Evolutionary conservation across 768 basidiomycete genomes (phyloP).

Genomic region (Trichaptum fuscoviolaceum): DNA sequence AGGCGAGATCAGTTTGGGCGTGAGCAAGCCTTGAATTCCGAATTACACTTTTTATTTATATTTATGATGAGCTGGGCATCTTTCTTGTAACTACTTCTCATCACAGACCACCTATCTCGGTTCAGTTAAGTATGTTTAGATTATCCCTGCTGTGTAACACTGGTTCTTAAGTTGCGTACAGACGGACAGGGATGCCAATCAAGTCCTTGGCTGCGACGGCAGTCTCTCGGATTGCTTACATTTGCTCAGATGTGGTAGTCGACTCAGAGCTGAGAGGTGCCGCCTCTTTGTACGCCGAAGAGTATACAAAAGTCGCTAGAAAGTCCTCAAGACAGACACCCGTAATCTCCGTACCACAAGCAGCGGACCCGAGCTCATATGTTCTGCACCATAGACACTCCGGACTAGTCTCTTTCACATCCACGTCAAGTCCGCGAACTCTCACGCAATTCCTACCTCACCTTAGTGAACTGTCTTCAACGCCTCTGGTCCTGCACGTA

Average conservation of each 20-base stretch:
- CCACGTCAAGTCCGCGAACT: constrained; percentile 44
- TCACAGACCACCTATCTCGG: background rate
- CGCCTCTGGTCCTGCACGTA: constrained; percentile 69
- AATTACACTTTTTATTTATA: constrained; percentile 1
- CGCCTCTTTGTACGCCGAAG: constrained; percentile 36
- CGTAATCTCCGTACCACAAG: constrained; percentile 48
- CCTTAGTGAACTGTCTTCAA: constrained; percentile 59
- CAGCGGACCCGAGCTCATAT: constrained; percentile 59
- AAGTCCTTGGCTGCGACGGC: constrained; percentile 24
- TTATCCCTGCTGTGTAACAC: background rate
- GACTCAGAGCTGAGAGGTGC: constrained; percentile 45
- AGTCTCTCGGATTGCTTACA: constrained; percentile 66
- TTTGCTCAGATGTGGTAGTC: constrained; percentile 63
- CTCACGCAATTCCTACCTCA: constrained; percentile 60
- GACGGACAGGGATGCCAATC: constrained; percentile 8
- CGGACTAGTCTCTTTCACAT: constrained; percentile 56
- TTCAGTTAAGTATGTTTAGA: background rate
- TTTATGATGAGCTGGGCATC: background rate
- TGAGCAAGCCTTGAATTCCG: background rate
- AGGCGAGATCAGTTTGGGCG: background rate
- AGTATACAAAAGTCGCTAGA: constrained; percentile 9
- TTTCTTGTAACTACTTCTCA: background rate
- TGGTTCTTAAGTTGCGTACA: background rate
- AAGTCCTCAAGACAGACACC: constrained; percentile 14
- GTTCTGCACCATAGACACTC: constrained; percentile 41